phyloP scores from a whole-genome alignment of 345 rosid genomes.

The Orychophragmus violaceus region DNA sequence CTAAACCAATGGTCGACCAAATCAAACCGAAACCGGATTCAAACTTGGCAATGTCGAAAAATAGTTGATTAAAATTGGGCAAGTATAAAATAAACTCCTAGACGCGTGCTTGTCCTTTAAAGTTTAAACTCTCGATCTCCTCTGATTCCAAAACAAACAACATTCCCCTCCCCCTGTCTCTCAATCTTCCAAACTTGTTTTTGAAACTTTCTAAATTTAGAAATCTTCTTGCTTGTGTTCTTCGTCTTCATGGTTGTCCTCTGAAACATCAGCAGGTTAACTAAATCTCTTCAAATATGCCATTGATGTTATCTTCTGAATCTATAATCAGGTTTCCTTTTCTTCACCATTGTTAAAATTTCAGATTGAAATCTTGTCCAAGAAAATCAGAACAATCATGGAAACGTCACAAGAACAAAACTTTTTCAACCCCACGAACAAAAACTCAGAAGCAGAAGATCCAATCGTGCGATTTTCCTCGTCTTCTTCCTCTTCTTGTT shows the following conservation, averaged over 20 bases:
- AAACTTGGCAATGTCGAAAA: constrained; percentile 22
- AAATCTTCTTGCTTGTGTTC: constrained; percentile 17
- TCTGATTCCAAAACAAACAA: neutral
- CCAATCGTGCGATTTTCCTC: constrained; percentile 17
- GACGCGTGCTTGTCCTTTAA: constrained; percentile 31
- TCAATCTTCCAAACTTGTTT: neutral
- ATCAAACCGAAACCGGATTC: neutral
- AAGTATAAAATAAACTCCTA: neutral
- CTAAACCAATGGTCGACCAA: neutral
- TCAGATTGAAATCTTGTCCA: no score
- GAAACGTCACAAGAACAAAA: constrained; percentile 22
- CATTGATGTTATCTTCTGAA: neutral
- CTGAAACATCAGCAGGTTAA: constrained; percentile 3
- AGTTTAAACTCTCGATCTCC: no score
- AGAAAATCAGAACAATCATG: no score
- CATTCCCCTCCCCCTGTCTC: neutral
- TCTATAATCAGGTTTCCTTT: neutral
- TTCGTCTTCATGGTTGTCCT: constrained; percentile 15
- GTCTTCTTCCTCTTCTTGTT: constrained; percentile 25
- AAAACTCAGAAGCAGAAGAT: no score
- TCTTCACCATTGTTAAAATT: neutral
- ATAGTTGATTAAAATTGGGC: constrained; percentile 26
- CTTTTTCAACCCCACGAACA: constrained; percentile 14
- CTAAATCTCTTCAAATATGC: neutral
- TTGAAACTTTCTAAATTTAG: constrained; percentile 3